Evolutionary conservation across 1,139 yeast species (phyloP).

Genomic region (Meyerozyma sp.): DNA sequence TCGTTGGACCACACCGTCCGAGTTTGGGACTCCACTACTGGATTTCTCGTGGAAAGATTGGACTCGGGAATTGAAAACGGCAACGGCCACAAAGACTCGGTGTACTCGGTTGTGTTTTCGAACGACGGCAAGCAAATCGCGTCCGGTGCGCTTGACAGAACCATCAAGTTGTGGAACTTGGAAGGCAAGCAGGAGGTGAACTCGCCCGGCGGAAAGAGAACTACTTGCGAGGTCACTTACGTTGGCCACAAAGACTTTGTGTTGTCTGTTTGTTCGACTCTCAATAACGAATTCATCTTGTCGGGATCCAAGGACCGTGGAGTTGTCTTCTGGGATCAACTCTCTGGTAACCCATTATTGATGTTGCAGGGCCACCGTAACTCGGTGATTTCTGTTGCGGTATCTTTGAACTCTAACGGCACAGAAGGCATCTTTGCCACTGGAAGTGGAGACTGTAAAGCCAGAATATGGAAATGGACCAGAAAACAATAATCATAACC

Average conservation of each 20-base stretch:
- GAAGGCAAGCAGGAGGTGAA: constrained; percentile 50
- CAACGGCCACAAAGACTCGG: constrained; percentile 95
- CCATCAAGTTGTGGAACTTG: constrained; percentile 93
- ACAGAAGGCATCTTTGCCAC: constrained; percentile 85
- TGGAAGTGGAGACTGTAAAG: constrained; percentile 97
- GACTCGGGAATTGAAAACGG: constrained; percentile 85
- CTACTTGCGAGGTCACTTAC: constrained; percentile 85
- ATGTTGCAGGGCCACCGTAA: constrained; percentile 97
- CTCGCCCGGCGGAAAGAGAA: constrained; percentile 31
- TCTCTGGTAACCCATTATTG: constrained; percentile 85
- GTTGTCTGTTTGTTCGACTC: constrained; percentile 88
- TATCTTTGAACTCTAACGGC: constrained; percentile 68
- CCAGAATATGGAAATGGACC: constrained; percentile 89
- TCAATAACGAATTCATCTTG: constrained; percentile 85
- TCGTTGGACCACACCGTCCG: constrained; percentile 92
- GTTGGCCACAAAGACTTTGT: constrained; percentile 97
- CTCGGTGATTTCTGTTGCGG: constrained; percentile 93
- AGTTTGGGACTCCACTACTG: constrained; percentile 96
- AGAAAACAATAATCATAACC: constrained; percentile 11
- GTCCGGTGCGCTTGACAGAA: constrained; percentile 91
- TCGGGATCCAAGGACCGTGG: constrained; percentile 98
- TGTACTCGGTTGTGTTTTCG: constrained; percentile 90
- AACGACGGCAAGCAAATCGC: constrained; percentile 91
- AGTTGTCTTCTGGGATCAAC: constrained; percentile 94
- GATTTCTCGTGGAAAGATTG: constrained; percentile 85